Base-by-base conservation (phyloP, 108 stramenopile genomes). In the Schizochytrium sp. region DNA sequence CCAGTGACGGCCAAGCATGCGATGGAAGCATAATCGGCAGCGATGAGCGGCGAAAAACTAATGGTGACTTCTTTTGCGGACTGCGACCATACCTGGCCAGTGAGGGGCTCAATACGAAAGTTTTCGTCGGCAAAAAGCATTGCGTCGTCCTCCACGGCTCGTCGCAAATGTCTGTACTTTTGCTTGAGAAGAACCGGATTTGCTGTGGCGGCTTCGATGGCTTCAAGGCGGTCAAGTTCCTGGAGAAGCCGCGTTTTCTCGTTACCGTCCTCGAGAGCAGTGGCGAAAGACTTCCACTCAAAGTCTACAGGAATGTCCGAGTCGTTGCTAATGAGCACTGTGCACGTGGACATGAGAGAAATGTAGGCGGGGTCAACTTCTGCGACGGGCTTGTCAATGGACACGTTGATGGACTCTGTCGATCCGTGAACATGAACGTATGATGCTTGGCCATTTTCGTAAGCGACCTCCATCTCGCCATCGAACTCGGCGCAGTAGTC, bases 71-170 rank as follows among this genome's bases (percentile, higher is more conserved):
- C 94, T 5, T 93, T 92, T 57, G 93, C 90, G 25, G 92, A 90
- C 59, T 90, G 58, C 47, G 94, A 93, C 93, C 94, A 94, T 45
- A 95, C 92, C 51, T 93, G 88, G 19, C 94, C 94, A 12, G 60
- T 44, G 29, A 93, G 51, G 23, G 94, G 94, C 55, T 91, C 90
- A 44, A 95, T 92, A 57, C 88, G 88, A 72, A 94, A 95, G 59
- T 91, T 91, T 10, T 93, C 93, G 89, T 95, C 93, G 28, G 91
- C 72, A 53, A 95, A 95, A 18, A 90, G 92, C 93, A 95, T 93
- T 18, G 58, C 69, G 76, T 94, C 94, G 87, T 91, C 89, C 43
- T 69, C 92, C 10, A 94, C 72, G 44, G 94, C 92, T 47, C 92
- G 91, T 34, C 89, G 72, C 25, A 94, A 87, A 83, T 93, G 90